Base-by-base conservation (phyloP, 2,329 filamentous ascomycete genomes). In the Xylariaceae sp. region DNA sequence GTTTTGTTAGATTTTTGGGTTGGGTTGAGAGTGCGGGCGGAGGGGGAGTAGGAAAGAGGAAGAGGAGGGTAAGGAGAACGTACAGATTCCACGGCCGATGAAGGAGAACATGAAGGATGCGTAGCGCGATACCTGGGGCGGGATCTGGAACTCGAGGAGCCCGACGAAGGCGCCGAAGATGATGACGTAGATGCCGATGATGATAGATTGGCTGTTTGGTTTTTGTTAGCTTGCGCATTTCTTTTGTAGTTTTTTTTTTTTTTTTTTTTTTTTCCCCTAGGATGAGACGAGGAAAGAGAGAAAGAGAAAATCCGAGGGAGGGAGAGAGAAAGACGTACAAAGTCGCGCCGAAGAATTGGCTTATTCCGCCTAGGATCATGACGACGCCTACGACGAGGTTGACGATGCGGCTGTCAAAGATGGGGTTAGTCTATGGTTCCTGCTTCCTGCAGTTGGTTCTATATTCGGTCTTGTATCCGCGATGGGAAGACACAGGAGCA, bases 61-160 rank as follows among this genome's bases (percentile, higher is more conserved):
- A 16, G 22, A 19, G 27, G 21, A 11, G 14, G n/a, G 5, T 42
- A 41, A 22, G 40, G 16, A 22, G 29, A 14, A 83, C 89, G 72
- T 82, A 95, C 91, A 97, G 66, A 89, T 77, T 70, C 93, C 93
- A 64, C 93, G 90, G 51, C 93, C 93, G 58, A 97, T 73, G 77
- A 98, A 97, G 47, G 88, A 95, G 76, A 97, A 97, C 70, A 97
- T 84, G 76, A 98, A 98, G 10, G 89, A 95, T 44, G 90, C 92
- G 74, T 97, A 95, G 71, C 89, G 85, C 47, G 90, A 86, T 44
- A 95, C 78, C 67, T 95, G 91, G 48, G 91, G 88, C 40, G 93
- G 92, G 59, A 96, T 92, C 70, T 95, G 86, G 74, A 97, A 95
- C 71, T 98, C 93, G 57, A 90, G 79, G 39, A 86, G 76, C 37